Percentiles rank a stretch among this genome's conserved stretches.
Conservation (phyloP, 306 rosid genomes). For the Vigna angularis region DNA sequence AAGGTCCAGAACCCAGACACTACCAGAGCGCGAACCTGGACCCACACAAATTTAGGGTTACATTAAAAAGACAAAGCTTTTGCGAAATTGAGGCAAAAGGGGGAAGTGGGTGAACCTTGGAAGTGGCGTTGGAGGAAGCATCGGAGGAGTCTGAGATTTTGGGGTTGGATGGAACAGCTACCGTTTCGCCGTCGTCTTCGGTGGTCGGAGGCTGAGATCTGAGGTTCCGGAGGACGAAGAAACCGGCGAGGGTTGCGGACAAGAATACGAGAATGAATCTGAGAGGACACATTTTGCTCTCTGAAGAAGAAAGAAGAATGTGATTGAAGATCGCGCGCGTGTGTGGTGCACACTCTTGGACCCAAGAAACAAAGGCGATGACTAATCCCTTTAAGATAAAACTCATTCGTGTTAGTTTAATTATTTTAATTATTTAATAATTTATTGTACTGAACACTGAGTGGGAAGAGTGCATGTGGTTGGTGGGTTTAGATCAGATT, state of each 20-base stretch:
- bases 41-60: conserved; percentile 32
- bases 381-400: conserved; percentile 4
- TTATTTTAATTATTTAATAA: background rate
- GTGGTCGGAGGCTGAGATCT: conserved; percentile 58
- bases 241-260: conserved; percentile 97
- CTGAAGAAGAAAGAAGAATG: conserved; percentile 12
- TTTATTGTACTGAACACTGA: conserved; percentile 1
- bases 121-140: conserved; percentile 34
- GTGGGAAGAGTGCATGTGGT: conserved; percentile 15
- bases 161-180: conserved; percentile 33
- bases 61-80: background rate
- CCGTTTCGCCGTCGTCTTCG: conserved; percentile 12
- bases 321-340: conserved; percentile 8
- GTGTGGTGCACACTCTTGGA: background rate
- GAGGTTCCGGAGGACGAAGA: conserved; percentile 83
- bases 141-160: conserved; percentile 51
- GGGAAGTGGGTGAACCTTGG: conserved; percentile 49
- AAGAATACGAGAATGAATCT: conserved; percentile 82
- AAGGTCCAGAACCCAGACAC: conserved; percentile 83
- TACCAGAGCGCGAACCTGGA: conserved; percentile 66
- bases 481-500: conserved; percentile 21
- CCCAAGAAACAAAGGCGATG: background rate
- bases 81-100: conserved; percentile 34
- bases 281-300: conserved; percentile 78
- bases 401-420: no score